Conservation (phyloP, 495 filamentous ascomycete species). For the Saxophila tyrrhenica region DNA sequence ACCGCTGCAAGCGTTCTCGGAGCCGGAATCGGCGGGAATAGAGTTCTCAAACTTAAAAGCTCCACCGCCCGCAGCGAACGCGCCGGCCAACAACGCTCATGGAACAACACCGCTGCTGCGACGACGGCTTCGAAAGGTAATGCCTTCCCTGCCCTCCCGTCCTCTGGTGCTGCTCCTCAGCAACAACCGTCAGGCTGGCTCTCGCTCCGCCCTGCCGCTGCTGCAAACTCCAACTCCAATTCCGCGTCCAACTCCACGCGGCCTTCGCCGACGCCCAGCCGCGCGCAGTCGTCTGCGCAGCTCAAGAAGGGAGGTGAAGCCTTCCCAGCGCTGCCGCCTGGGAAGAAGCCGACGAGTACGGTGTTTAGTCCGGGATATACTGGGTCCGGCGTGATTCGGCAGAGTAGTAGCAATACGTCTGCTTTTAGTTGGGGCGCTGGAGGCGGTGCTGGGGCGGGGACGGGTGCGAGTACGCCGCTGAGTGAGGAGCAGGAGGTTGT, state of each 20-base stretch:
- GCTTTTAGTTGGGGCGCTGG: conserved; percentile 37
- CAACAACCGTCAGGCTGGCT: conserved; percentile 31
- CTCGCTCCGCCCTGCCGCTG: conserved; percentile 26
- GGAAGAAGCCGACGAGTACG: conserved; percentile 63
- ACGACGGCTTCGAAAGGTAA: conserved; percentile 17
- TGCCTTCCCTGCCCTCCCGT: conserved; percentile 13
- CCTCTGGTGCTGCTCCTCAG: background rate
- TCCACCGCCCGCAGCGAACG: conserved; percentile 64
- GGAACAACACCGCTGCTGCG: conserved; percentile 30
- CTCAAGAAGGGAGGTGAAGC: conserved; percentile 35
- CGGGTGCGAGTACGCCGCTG: conserved; percentile 23
- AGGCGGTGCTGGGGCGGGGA: conserved; percentile 17
- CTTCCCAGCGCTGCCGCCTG: conserved; percentile 73
- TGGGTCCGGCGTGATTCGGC: conserved; percentile 56
- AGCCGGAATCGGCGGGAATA: conserved; percentile 39
- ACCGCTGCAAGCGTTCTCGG: conserved; percentile 34
- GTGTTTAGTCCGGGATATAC: conserved; percentile 64
- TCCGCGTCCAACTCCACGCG: conserved; percentile 8
- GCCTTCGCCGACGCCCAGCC: conserved; percentile 21
- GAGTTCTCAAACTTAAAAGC: conserved; percentile 63
- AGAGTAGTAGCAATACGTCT: conserved; percentile 31
- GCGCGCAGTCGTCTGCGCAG: conserved; percentile 24
- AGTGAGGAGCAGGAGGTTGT: conserved; percentile 25
- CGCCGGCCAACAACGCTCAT: conserved; percentile 41
- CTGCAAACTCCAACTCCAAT: conserved; percentile 5